Evolutionary conservation across 2,329 filamentous ascomycete species (phyloP).

Genomic region (Pyrenochaeta sp.): DNA sequence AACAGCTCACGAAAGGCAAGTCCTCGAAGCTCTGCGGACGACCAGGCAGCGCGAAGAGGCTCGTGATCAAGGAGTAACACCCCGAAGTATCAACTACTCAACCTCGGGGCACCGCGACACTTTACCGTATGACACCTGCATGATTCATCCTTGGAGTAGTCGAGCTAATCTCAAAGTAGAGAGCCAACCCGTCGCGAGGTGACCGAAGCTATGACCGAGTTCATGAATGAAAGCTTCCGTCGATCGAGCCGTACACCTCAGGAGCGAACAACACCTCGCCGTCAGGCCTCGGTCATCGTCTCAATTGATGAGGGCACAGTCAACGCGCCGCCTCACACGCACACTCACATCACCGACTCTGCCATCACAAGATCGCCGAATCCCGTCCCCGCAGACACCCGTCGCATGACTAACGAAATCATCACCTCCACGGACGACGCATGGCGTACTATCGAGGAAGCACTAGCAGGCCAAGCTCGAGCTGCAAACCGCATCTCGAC

Average conservation of each 20-base stretch:
- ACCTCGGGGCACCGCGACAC: conserved; percentile 30
- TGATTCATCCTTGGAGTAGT: conserved; percentile 9
- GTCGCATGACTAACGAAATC: conserved; percentile 39
- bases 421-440: conserved; percentile 51
- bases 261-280: conserved; percentile 43
- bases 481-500: conserved; percentile 23
- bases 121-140: conserved; percentile 31
- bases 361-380: conserved; percentile 43
- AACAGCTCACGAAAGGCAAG: conserved; percentile 55
- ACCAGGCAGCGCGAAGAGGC: conserved; percentile 54
- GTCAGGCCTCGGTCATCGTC: conserved; percentile 53
- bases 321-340: conserved; percentile 24
- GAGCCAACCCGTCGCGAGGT: conserved; percentile 30
- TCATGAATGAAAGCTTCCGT: conserved; percentile 35
- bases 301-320: conserved; percentile 40
- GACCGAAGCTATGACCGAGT: conserved; percentile 30
- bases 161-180: conserved; percentile 7
- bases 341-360: conserved; percentile 40
- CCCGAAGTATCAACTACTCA: conserved; percentile 56
- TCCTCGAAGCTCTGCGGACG: conserved; percentile 56
- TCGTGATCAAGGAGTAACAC: conserved; percentile 46
- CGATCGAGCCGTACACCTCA: conserved; percentile 23
- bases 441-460: conserved; percentile 59
- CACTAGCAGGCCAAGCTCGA: conserved; percentile 50
- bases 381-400: conserved; percentile 41